phyloP scores from a whole-genome alignment of 768 basidiomycete genomes.

The Neoboletus subvelutipes region DNA sequence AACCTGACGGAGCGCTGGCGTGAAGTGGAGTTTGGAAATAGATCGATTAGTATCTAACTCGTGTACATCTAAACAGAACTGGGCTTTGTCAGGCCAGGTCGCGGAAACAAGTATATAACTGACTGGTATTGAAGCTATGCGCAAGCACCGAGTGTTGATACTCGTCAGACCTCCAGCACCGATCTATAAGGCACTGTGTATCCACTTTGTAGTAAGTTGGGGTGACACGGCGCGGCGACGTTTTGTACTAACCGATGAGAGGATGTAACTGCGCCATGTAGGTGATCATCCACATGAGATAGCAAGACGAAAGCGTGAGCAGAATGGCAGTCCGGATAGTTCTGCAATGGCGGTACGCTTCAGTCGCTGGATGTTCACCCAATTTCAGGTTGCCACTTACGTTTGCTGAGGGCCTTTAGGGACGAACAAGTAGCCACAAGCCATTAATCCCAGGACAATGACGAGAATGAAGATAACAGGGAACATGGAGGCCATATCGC shows the following conservation, averaged over 20 bases:
- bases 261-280: constrained; percentile 94
- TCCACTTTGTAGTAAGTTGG: background rate
- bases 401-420: constrained; percentile 91
- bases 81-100: constrained; percentile 2
- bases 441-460: constrained; percentile 63
- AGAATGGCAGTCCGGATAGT: constrained; percentile 78
- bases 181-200: constrained; percentile 21
- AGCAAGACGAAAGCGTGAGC: constrained; percentile 79
- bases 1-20: background rate
- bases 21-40: constrained; percentile 1
- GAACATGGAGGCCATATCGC: constrained; percentile 63
- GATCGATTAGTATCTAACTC: constrained; percentile 25
- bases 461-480: constrained; percentile 69
- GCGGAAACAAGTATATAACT: constrained; percentile 1
- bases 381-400: constrained; percentile 46
- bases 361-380: background rate
- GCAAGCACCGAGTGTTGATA: background rate
- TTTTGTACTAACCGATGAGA: constrained; percentile 66
- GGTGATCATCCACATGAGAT: constrained; percentile 97
- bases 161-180: constrained; percentile 17
- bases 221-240: background rate
- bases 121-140: constrained; percentile 25
- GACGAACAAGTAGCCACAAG: constrained; percentile 60
- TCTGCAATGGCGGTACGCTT: constrained; percentile 41
- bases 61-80: constrained; percentile 24